These are phyloP conservation scores for Polyporus tsugae DNA, from an alignment of 1,284 basidiomycete genomes.

Conservation along the genomic window DNA sequence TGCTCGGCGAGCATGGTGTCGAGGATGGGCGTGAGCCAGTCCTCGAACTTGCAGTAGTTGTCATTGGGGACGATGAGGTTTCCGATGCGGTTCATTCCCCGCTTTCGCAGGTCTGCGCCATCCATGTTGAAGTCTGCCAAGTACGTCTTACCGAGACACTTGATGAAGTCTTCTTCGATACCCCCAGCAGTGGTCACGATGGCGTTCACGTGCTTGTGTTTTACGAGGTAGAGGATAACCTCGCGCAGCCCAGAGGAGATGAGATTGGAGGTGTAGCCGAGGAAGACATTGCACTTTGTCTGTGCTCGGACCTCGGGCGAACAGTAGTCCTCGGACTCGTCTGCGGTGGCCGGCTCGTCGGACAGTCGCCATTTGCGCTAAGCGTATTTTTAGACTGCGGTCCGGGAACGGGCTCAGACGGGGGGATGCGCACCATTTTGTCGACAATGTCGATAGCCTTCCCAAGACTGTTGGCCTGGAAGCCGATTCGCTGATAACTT, in stretches of 20 bases:
- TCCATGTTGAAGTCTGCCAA: conserved; percentile 94
- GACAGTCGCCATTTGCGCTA: conserved; percentile 87
- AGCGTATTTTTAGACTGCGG: conserved; percentile 13
- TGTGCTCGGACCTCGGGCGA: conserved; percentile 68
- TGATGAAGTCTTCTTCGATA: conserved; percentile 99
- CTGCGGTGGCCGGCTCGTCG: conserved; percentile 74
- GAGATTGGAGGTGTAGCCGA: conserved; percentile 98
- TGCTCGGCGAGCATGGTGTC: conserved; percentile 94
- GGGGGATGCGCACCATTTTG: conserved; percentile 72
- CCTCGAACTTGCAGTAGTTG: conserved; percentile 99
- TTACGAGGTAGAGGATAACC: conserved; percentile 92
- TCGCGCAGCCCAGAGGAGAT: conserved; percentile 98
- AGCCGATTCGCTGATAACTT: conserved; percentile 92
- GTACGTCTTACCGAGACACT: conserved; percentile 96
- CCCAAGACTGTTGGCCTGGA: conserved; percentile 93
- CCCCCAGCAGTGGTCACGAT: conserved; percentile 98
- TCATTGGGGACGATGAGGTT: conserved; percentile 98
- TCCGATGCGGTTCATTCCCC: conserved; percentile 97
- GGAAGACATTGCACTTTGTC: conserved; percentile 88
- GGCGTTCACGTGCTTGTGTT: conserved; percentile 90
- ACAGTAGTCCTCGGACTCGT: conserved; percentile 73
- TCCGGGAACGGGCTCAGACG: conserved; percentile 7
- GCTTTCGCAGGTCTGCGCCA: conserved; percentile 86
- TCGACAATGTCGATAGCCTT: conserved; percentile 92
- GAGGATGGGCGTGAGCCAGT: conserved; percentile 97